Base-by-base conservation (phyloP, 768 basidiomycete species). In the Stropharia rugosoannulata region DNA sequence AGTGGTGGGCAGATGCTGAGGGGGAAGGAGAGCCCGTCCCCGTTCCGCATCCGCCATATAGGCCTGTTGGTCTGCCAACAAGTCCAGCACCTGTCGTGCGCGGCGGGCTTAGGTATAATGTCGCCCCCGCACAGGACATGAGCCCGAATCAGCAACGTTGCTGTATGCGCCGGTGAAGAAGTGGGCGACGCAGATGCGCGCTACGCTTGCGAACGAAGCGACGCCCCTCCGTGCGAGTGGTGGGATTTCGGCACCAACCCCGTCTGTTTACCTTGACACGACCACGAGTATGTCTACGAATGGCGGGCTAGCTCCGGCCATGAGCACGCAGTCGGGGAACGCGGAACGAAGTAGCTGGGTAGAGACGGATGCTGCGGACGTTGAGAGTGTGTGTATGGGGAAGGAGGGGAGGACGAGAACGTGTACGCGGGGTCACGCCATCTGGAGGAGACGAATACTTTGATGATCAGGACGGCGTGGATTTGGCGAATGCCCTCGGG, bases 1-100 rank as follows among this genome's bases (percentile, higher is more conserved):
- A 40, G 50, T 22, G 45, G 47, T 45, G 49, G 65, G 60, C 51
- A 41, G 37, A 66, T 75, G 25, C 74, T 74, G 55, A 72, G 83
- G 12, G 83, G 82, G 11, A 73, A 75, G 38, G 76, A 80, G 61
- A 59, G 73, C 12, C 81, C 83, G 0, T 83, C 83, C 69, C 82
- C 83, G 18, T 25, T 27, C 22, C 45, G 2, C 44, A 25, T 29
- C 10, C 25, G 48, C 73, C n/a, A 68, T 80, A 15, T 72, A 55
- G 7, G 6, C 47, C 67, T 18, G 39, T 18, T 32, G 46, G 32
- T 36, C n/a, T 55, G 12, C 42, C 54, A 16, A 49, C 54, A 8
- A 44, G 45, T 1, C 18, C 41, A 6, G 59, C 58, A 10, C 42
- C 57, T 15, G 51, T 12, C 29, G 52, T 32, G 32, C 64, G 52